Evolutionary conservation across 2,329 filamentous ascomycete species (phyloP), one percentile per base, ranked within the genome.

Genomic region (Parascedosporium putredinis): DNA sequence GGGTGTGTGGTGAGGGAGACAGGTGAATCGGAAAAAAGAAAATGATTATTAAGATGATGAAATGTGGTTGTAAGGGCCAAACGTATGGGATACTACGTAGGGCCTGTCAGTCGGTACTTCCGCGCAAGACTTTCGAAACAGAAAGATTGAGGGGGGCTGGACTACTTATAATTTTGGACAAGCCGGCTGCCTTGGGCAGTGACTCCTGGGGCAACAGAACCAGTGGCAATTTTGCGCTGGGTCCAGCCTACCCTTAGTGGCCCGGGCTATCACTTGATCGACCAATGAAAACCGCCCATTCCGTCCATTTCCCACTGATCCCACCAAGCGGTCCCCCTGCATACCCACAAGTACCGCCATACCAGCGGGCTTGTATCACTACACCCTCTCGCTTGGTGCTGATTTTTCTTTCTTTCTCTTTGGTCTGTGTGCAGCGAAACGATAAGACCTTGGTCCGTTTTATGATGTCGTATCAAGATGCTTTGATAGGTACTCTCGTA

Each of bases 131-230:
- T 63, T 62, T 67, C 64, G 62, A 69, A 71, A 69, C 64, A 64
- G 62, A 63, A 60, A 69, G 66, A 49, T 22, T 42, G 73, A 75
- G 74, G 73, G 72, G 67, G 67, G 64, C 63, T 63, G 61, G 62
- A 31, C 67, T 75, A 68, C 68, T 77, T 78, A 78, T 78, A 78
- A 71, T 76, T 76, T 73, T 75, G 61, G 54, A 10, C n/a, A 16
- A 55, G 57, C 54, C 56, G 57, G 60, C 60, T 58, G 58, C 57
- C 59, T 62, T 57, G 61, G 60, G 63, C 65, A 64, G 59, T 60
- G 57, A 59, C 67, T 64, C 68, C 59, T 70, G 68, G 67, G 67
- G 69, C 67, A 61, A 63, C 64, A 64, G 62, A 60, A 61, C 59
- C 58, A 63, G 69, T 71, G 67, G 69, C 67, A 68, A 63, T 62